phyloP scores from a whole-genome alignment of 2,329 filamentous ascomycete genomes.

The Colletotrichum australisinense region DNA sequence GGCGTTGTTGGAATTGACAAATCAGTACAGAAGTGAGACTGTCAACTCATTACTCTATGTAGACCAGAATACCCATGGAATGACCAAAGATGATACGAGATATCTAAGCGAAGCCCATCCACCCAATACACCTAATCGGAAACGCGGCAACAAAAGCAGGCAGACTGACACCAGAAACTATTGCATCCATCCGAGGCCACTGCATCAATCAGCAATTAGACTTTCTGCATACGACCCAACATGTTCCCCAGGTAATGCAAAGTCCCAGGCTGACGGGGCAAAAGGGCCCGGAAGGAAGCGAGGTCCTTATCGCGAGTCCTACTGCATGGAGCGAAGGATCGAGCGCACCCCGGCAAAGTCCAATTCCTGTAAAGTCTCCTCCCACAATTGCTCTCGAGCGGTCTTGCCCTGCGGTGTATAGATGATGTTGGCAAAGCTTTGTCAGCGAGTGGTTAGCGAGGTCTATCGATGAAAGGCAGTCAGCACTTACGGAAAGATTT shows the following conservation, averaged over 20 bases:
- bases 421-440: conserved; percentile 37
- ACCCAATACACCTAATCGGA: neutral
- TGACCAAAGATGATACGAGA: neutral
- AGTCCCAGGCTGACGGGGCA: neutral
- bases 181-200: neutral
- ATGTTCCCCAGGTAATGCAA: neutral
- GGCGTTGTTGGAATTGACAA: neutral
- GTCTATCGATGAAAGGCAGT: neutral
- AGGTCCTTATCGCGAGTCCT: neutral
- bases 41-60: neutral
- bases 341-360: conserved; percentile 36
- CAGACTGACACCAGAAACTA: neutral
- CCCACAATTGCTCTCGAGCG: conserved; percentile 30
- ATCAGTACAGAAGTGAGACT: neutral
- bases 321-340: conserved; percentile 22
- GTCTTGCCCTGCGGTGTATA: conserved; percentile 33
- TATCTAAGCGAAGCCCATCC: neutral
- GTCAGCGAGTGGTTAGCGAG: conserved; percentile 36
- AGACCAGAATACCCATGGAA: neutral
- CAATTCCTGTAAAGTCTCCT: conserved; percentile 37
- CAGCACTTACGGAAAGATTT: conserved; percentile 54
- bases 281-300: neutral
- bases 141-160: neutral
- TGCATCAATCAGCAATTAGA: neutral
- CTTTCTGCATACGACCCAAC: conserved; percentile 8